Conservation (phyloP, 139 green algal species). For the Astrephomene gubernaculifera region DNA sequence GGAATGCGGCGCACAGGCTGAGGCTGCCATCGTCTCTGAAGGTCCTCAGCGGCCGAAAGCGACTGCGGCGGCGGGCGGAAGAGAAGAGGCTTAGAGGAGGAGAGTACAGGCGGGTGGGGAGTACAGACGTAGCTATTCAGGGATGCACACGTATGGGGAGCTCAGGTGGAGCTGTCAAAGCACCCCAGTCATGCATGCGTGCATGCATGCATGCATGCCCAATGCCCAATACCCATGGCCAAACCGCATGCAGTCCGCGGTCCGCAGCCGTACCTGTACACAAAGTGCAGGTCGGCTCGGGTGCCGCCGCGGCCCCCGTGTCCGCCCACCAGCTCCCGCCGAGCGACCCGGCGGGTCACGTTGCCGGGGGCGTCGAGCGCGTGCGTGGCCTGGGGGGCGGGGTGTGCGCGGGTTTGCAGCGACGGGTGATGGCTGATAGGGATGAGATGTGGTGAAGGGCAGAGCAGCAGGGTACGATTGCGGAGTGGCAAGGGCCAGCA, state of each 20-base stretch:
- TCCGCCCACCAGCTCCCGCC: slow-evolving; percentile 48
- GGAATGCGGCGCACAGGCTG: slow-evolving; percentile 56
- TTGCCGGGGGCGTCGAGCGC: slow-evolving; percentile 69
- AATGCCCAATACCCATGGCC: too few species aligned
- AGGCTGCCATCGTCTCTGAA: slow-evolving; percentile 66
- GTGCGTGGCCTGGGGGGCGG: slow-evolving; percentile 37
- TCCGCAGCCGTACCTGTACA: slow-evolving; percentile 33
- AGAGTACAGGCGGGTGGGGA: not conserved
- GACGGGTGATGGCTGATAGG: too few species aligned
- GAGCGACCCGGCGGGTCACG: slow-evolving; percentile 46
- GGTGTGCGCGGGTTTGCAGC: not conserved
- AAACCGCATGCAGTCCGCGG: too few species aligned
- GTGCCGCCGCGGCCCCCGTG: slow-evolving; percentile 65
- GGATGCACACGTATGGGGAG: too few species aligned
- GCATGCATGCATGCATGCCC: too few species aligned
- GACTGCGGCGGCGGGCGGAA: slow-evolving; percentile 40
- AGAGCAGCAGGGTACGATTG: too few species aligned
- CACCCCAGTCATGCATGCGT: too few species aligned
- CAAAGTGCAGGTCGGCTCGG: slow-evolving; percentile 54
- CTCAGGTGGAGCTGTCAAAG: too few species aligned
- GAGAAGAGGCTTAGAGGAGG: not conserved
- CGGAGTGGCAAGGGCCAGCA: too few species aligned
- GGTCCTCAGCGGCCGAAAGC: slow-evolving; percentile 72
- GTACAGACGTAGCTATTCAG: too few species aligned
- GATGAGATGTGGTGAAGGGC: too few species aligned